Evolutionary conservation across 345 rosid genomes (phyloP).

Genomic region (Acer campestre): DNA sequence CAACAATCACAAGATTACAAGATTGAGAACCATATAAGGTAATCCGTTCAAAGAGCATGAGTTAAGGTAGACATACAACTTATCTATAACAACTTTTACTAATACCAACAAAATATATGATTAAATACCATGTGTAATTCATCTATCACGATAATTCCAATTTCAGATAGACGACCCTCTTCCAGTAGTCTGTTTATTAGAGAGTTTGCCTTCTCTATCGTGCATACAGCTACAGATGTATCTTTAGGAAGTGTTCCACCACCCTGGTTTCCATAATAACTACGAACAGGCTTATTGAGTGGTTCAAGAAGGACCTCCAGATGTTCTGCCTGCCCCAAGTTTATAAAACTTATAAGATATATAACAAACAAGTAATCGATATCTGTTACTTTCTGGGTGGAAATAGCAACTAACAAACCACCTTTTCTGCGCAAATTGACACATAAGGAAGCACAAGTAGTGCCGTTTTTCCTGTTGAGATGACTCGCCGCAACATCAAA

Average conservation of each 20-base stretch:
- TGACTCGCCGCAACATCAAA: conserved; percentile 86
- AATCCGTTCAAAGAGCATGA: background rate
- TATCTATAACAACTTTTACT: conserved; percentile 6
- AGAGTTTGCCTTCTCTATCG: conserved; percentile 97
- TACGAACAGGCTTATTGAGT: conserved; percentile 85
- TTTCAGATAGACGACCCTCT: conserved; percentile 92
- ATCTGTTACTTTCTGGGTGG: conserved; percentile 17
- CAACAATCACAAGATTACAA: conserved; percentile 15
- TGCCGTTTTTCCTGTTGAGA: conserved; percentile 83
- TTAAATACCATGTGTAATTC: conserved; percentile 89
- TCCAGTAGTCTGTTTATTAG: conserved; percentile 86
- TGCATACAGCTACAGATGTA: conserved; percentile 97
- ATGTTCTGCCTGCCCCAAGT: conserved; percentile 78
- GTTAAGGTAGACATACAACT: conserved; percentile 14
- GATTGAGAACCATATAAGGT: conserved; percentile 20
- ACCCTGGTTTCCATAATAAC: conserved; percentile 96
- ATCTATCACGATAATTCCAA: conserved; percentile 95
- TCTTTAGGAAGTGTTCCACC: conserved; percentile 97
- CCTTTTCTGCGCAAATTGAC: conserved; percentile 96
- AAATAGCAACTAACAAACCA: conserved; percentile 22
- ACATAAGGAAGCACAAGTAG: conserved; percentile 97
- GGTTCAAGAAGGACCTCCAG: conserved; percentile 89
- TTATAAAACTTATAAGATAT: conserved; percentile 7
- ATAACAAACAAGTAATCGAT: conserved; percentile 13
- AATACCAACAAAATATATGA: conserved; percentile 9